A percentile compares a stretch with the other conserved stretches of the same genome.
phyloP scores from a whole-genome alignment of 1,284 basidiomycete genomes.

The Ganoderma sp. region DNA sequence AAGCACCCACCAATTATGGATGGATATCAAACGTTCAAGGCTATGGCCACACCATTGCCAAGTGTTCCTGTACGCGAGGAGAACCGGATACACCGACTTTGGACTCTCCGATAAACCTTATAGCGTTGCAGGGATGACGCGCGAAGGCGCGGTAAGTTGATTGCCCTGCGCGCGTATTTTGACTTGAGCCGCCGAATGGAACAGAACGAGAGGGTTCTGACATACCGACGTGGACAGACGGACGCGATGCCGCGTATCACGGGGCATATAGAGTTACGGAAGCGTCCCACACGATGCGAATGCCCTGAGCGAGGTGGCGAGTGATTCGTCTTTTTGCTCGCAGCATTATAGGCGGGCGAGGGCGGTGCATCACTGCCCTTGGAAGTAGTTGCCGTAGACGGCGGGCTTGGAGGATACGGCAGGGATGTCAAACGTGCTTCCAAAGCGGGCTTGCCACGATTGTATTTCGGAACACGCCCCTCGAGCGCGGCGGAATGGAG shows the following conservation, averaged over 20 bases:
- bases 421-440: neutral
- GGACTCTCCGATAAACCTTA: neutral
- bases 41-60: neutral
- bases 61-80: neutral
- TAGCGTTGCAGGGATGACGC: too few species aligned
- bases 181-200: neutral
- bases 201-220: neutral
- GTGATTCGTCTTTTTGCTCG: neutral
- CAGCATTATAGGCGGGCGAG: neutral
- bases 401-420: neutral
- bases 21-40: neutral
- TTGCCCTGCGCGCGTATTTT: conserved; percentile 1
- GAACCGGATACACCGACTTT: neutral
- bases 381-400: neutral
- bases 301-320: neutral
- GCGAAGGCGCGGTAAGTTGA: neutral
- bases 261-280: neutral
- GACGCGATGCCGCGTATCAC: neutral
- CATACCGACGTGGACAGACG: neutral
- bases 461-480: conserved; percentile 7
- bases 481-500: conserved; percentile 1
- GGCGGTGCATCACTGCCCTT: conserved; percentile 7
- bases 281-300: neutral
- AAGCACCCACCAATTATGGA: neutral
- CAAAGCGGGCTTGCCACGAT: conserved; percentile 1